These are phyloP conservation scores for Podila verticillata DNA, from an alignment of 192 early-diverging fungal species.

Conservation along the genomic window DNA sequence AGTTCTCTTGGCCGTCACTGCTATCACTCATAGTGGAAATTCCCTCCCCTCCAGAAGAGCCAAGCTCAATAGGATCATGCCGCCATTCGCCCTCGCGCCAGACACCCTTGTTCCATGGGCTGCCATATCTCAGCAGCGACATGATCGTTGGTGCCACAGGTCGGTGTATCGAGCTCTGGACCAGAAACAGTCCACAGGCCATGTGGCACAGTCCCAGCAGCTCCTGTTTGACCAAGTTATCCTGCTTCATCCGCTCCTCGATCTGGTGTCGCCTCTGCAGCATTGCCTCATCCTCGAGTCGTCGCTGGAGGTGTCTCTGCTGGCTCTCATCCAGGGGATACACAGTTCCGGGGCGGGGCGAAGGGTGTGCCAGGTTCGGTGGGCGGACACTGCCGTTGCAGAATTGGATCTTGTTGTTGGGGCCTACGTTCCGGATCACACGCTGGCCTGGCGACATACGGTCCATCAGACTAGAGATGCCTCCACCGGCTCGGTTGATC, in stretches of 20 bases:
- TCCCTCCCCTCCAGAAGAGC: slow-evolving; percentile 2
- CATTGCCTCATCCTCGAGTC: slow-evolving; percentile 12
- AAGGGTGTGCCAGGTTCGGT: not conserved
- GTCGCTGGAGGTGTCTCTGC: not conserved
- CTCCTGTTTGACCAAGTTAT: slow-evolving; percentile 30
- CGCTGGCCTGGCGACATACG: not conserved
- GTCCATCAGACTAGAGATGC: not conserved
- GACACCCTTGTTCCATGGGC: slow-evolving; percentile 41
- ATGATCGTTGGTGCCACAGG: slow-evolving; percentile 28
- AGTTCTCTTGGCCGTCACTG: not conserved
- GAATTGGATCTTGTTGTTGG: slow-evolving; percentile 21
- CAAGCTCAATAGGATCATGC: slow-evolving; percentile 8
- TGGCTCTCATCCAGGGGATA: not conserved
- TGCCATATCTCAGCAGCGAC: slow-evolving; percentile 26
- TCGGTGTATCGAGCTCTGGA: not conserved
- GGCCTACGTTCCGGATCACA: slow-evolving; percentile 16
- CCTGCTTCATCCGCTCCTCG: slow-evolving; percentile 37
- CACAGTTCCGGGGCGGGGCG: not conserved
- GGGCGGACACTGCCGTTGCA: slow-evolving; percentile 18
- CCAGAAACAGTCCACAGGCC: slow-evolving; percentile 46
- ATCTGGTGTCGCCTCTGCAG: slow-evolving; percentile 22
- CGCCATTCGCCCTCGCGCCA: slow-evolving; percentile 48
- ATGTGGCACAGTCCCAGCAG: slow-evolving; percentile 38
- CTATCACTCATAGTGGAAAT: too few species aligned
- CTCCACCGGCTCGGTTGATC: not conserved